Evolutionary conservation across 2,329 filamentous ascomycete species (phyloP).

Genomic region (Sporothrix euskadiensis): DNA sequence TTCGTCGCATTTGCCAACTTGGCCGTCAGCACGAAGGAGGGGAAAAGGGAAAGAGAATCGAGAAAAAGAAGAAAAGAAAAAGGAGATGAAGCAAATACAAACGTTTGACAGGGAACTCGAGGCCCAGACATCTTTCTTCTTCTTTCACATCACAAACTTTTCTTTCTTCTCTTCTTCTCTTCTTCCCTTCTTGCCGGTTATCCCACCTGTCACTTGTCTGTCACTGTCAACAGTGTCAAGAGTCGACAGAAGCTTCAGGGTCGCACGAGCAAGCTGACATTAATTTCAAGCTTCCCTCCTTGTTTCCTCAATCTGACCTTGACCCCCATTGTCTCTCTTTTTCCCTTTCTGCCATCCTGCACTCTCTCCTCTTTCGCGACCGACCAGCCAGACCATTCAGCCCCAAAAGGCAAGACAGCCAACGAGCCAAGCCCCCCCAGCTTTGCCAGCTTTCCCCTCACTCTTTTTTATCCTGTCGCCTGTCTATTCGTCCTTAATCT

Average conservation of each 20-base stretch:
- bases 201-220: neutral
- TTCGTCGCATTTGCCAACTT: neutral
- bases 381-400: conserved; percentile 5
- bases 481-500: neutral
- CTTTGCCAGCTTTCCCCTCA: conserved; percentile 16
- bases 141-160: neutral
- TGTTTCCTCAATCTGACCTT: neutral
- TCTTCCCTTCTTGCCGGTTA: neutral
- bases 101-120: neutral
- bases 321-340: neutral
- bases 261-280: neutral
- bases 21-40: conserved; percentile 3
- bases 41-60: neutral
- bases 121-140: neutral
- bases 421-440: conserved; percentile 14
- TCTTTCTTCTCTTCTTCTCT: neutral
- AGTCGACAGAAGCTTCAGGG: neutral
- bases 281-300: neutral
- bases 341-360: neutral
- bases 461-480: neutral
- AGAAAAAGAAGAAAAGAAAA: neutral
- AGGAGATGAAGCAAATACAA: neutral
- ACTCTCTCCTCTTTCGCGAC: neutral
- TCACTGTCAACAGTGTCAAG: neutral
- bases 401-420: conserved; percentile 16